Conservation (phyloP, 176 grass and related monocot genomes). For the Carex cristatella region DNA sequence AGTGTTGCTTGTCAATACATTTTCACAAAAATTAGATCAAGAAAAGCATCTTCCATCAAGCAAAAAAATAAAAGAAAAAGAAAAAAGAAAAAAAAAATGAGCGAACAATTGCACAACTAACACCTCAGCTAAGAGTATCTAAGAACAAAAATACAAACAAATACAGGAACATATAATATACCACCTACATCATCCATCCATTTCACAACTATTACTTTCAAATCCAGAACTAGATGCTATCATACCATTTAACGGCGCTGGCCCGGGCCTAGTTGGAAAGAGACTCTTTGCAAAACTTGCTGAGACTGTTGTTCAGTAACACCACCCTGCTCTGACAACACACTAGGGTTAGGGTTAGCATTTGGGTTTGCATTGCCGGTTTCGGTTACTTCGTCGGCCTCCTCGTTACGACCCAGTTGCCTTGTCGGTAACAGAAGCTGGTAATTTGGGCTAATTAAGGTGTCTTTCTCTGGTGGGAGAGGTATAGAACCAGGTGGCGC, state of each 20-base stretch:
- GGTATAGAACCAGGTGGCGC: constrained; percentile 79
- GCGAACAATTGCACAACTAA: not conserved
- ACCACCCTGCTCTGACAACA: constrained; percentile 35
- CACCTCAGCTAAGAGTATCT: not conserved
- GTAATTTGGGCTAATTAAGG: constrained; percentile 72
- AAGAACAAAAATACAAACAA: not conserved
- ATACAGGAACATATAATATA: not conserved
- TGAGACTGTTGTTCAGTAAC: constrained; percentile 40
- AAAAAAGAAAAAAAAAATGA: not conserved
- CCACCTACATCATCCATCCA: not conserved
- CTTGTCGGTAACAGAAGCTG: constrained; percentile 58
- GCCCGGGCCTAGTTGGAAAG: constrained; percentile 52
- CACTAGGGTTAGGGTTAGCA: constrained; percentile 30
- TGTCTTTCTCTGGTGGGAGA: constrained; percentile 80
- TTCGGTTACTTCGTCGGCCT: constrained; percentile 48
- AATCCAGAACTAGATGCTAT: not conserved
- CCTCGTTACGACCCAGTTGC: constrained; percentile 40
- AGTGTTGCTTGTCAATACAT: not conserved
- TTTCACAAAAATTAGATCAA: not conserved
- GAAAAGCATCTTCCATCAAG: not conserved
- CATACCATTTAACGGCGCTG: not conserved
- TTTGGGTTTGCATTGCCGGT: constrained; percentile 16
- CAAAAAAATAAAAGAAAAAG: not conserved
- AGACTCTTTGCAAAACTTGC: constrained; percentile 67
- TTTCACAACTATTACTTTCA: not conserved